phyloP scores from a whole-genome alignment of 306 rosid genomes.

The Prunus salicina region DNA sequence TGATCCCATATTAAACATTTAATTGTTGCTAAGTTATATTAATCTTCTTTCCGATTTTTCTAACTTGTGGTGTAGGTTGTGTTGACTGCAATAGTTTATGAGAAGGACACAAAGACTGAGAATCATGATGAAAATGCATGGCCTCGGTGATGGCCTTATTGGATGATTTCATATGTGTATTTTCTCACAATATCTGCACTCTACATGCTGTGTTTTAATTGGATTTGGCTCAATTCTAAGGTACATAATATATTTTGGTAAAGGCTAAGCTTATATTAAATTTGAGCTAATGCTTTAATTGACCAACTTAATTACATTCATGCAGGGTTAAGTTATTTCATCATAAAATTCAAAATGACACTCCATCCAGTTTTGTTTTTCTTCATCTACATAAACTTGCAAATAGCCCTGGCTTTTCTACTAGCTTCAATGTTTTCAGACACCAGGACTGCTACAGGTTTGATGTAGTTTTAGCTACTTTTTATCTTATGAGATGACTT shows the following conservation, averaged over 20 bases:
- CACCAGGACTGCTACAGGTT: conserved; percentile 80
- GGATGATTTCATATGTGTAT: conserved; percentile 78
- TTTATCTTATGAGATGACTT: conserved; percentile 12
- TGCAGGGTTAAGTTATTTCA: conserved; percentile 76
- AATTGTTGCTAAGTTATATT: too few relatives aligned
- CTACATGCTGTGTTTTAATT: conserved; percentile 78
- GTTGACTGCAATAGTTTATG: conserved; percentile 68
- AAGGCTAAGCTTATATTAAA: neutral
- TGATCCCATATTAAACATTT: neutral
- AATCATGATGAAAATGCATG: conserved; percentile 98
- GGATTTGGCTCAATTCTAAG: conserved; percentile 71
- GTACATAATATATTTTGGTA: conserved; percentile 28
- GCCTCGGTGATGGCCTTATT: conserved; percentile 88
- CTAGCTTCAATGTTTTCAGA: conserved; percentile 58
- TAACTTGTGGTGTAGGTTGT: conserved; percentile 40
- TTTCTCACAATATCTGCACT: conserved; percentile 55
- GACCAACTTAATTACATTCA: conserved; percentile 5
- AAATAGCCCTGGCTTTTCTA: conserved; percentile 72
- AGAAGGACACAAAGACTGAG: conserved; percentile 74
- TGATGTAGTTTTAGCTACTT: neutral
- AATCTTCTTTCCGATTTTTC: neutral
- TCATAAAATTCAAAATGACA: conserved; percentile 64
- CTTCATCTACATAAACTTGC: conserved; percentile 77
- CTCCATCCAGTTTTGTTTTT: conserved; percentile 72
- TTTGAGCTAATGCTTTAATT: conserved; percentile 16